A percentile compares a stretch with the other conserved stretches of the same genome.
Conservation (phyloP, 352 stramenopile species). For the Pythium grandisporangium region DNA sequence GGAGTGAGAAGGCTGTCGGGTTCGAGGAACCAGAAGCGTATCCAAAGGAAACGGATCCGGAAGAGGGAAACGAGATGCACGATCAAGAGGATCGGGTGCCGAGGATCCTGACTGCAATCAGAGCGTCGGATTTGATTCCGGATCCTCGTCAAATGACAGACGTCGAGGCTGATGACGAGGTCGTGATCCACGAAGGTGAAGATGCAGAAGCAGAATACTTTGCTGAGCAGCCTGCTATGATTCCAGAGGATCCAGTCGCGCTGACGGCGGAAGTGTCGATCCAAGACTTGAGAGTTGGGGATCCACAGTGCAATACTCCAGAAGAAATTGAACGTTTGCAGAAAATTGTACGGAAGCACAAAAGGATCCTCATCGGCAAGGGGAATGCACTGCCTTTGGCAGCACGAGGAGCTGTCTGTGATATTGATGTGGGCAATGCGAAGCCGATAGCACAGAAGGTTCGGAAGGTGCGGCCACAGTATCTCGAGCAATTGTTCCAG, state of each 20-base stretch:
- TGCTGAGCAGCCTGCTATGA: conserved; percentile 5
- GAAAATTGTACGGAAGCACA: conserved; percentile 8
- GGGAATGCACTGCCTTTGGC: conserved; percentile 10
- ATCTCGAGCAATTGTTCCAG: conserved; percentile 12
- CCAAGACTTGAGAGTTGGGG: conserved; percentile 10
- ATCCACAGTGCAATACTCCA: background rate
- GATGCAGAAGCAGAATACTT: conserved; percentile 8
- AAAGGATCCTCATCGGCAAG: conserved; percentile 16
- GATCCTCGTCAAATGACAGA: no score
- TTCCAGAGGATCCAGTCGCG: conserved; percentile 9
- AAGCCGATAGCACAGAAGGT: conserved; percentile 10
- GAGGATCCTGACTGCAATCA: no score
- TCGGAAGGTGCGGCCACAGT: conserved; percentile 8
- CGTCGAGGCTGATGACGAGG: background rate
- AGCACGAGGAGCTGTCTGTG: conserved; percentile 13
- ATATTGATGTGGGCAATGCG: conserved; percentile 18
- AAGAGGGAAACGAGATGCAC: no score
- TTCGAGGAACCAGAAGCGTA: no score
- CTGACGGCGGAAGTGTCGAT: conserved; percentile 5
- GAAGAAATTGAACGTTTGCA: conserved; percentile 11
- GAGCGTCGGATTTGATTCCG: no score
- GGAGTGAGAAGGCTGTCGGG: no score
- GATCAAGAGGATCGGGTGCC: no score
- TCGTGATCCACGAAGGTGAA: conserved; percentile 4
- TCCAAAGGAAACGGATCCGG: no score